Base-by-base conservation (phyloP, 345 rosid genomes). In the Kandelia obovata region DNA sequence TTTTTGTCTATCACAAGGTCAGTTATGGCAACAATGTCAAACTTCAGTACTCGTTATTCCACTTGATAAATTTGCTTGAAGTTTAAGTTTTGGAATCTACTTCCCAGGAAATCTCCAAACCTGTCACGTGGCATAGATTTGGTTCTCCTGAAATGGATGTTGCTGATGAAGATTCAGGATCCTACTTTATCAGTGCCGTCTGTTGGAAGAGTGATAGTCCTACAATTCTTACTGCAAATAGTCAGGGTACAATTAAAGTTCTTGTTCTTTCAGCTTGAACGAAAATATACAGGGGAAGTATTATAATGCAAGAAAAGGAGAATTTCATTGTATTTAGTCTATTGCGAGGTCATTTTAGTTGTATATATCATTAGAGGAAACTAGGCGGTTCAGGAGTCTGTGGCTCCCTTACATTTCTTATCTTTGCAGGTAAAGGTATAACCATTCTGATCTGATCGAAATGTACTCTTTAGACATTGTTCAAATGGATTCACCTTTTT, bases 201-300 rank as follows among this genome's bases (percentile, higher is more conserved):
- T 90, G 99, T 81, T 96, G 99, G 99, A 96, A 96, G 83, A 96
- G 96, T 13, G 92, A 88, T 55, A 87, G 96, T 72, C 92, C 98
- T 43, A 96, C 98, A 2, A 92, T 96, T 92, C 82, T 92, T 49
- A 77, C 95, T 58, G 98, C 99, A 9, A 92, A 96, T 76, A 96
- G 98, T 81, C 98, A 90, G 78, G 99, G 99, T 67, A 96, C 96
- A n/a, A 92, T 92, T 52, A 92, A 92, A 80, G 98, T 92, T 20
- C 82, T 92, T 37, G 89, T 90, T 58, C 92, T 95, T 28, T 94
- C 97, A 23, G 88, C 93, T 2, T 94, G 81, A 88, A 26, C 70
- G 27, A 62, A 62, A 21, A 32, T 8, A 16, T 35, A 4, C 26
- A 47, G 5, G 26, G 10, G 7, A 32, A 58, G 7, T 7, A 61